Conservation (phyloP, 2,329 filamentous ascomycete genomes). For the Fusarium tricinctum region DNA sequence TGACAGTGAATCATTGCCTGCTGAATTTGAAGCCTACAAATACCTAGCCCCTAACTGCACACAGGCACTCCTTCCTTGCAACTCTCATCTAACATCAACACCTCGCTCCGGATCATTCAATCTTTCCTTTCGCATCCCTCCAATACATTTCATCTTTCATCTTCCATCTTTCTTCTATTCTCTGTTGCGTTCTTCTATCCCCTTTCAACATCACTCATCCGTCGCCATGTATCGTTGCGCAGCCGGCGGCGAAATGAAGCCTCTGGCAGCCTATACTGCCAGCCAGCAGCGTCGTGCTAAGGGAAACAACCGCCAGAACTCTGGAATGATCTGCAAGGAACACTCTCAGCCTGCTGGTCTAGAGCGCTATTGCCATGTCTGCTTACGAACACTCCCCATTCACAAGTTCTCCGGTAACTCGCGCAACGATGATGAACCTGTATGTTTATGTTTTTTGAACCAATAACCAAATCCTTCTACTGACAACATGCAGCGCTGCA, state of each 20-base stretch:
- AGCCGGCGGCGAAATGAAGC: conserved; percentile 56
- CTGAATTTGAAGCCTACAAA: background rate
- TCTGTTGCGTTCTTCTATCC: background rate
- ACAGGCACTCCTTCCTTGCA: background rate
- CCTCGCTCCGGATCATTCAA: background rate
- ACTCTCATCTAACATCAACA: background rate
- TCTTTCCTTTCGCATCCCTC: background rate
- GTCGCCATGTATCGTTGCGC: conserved; percentile 53
- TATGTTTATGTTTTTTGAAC: conserved; percentile 38
- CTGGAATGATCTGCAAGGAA: conserved; percentile 56
- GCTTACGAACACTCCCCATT: conserved; percentile 47
- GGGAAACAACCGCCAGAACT: conserved; percentile 33
- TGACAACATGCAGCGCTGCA: conserved; percentile 52
- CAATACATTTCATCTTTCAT: background rate
- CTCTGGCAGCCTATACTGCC: conserved; percentile 51
- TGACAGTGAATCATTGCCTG: conserved; percentile 30
- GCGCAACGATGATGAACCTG: conserved; percentile 48
- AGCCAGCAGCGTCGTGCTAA: conserved; percentile 45
- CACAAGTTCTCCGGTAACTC: conserved; percentile 52
- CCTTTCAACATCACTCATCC: conserved; percentile 6
- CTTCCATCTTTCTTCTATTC: background rate
- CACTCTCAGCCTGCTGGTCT: conserved; percentile 46
- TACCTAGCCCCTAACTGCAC: background rate
- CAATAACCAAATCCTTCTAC: background rate
- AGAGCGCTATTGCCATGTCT: conserved; percentile 54